Conservation (phyloP, 352 stramenopile genomes). For the Phytophthora ohioensis region DNA sequence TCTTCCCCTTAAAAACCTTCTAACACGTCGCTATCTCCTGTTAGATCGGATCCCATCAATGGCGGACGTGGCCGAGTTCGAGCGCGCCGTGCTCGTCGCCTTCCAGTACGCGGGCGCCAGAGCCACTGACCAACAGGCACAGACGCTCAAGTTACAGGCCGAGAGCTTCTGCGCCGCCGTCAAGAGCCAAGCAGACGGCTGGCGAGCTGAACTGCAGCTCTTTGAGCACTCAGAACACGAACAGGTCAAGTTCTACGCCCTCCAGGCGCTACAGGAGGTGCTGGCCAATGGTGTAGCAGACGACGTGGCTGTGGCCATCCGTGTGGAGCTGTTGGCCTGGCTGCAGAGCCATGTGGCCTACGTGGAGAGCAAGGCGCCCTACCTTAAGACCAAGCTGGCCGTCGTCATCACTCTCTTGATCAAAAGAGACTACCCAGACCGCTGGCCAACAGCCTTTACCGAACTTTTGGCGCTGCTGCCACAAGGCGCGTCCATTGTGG, state of each 20-base stretch:
- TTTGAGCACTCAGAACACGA: constrained; percentile 74
- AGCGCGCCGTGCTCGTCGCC: constrained; percentile 78
- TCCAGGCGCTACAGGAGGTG: constrained; percentile 80
- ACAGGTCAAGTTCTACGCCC: constrained; percentile 86
- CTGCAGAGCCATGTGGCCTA: constrained; percentile 67
- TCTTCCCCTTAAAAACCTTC: neutral
- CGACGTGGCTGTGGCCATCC: constrained; percentile 58
- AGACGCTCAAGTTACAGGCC: constrained; percentile 74
- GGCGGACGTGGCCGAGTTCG: constrained; percentile 62
- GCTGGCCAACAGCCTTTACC: constrained; percentile 87
- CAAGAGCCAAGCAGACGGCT: constrained; percentile 61
- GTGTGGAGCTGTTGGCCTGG: constrained; percentile 68
- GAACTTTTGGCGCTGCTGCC: constrained; percentile 84
- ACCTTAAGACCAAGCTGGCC: constrained; percentile 88
- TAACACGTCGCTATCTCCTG: constrained; percentile 7
- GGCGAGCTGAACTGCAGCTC: constrained; percentile 71
- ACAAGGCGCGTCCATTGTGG: constrained; percentile 79
- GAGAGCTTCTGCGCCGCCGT: constrained; percentile 72
- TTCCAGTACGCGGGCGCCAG: constrained; percentile 83
- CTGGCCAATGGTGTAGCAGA: constrained; percentile 54
- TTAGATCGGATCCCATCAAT: constrained; percentile 20
- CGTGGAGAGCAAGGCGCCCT: constrained; percentile 71
- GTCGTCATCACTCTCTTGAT: constrained; percentile 87
- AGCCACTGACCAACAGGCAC: constrained; percentile 53
- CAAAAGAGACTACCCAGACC: constrained; percentile 90